Conservation (phyloP, 257 asterid species). For the Solanum dulcamara region DNA sequence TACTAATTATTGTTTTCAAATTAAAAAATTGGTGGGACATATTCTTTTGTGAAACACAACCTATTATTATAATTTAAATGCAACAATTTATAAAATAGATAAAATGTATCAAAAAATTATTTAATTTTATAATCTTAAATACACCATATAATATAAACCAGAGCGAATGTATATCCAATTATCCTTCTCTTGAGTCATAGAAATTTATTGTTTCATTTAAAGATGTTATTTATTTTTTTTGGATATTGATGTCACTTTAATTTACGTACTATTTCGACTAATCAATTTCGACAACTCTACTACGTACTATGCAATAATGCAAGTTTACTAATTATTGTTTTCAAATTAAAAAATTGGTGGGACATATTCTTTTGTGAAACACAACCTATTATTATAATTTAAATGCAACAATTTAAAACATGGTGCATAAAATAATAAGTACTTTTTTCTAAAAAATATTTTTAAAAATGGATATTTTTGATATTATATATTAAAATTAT, state of each 20-base stretch:
- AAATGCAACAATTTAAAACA: no score
- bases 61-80: no score
- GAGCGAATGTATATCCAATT: neutral
- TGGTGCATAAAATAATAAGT: neutral
- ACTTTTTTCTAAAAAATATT: no score
- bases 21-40: neutral
- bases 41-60: neutral
- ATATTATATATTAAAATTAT: neutral
- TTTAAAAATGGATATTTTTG: neutral
- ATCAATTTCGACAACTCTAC: neutral
- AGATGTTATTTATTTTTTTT: neutral
- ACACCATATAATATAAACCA: neutral
- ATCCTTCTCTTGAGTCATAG: no score
- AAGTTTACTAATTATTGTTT: neutral
- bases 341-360: neutral
- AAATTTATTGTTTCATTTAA: neutral
- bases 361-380: neutral
- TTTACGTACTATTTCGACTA: neutral
- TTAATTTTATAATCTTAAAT: neutral
- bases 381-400: no score
- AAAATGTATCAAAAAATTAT: neutral
- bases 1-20: neutral
- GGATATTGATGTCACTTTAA: neutral
- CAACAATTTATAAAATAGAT: no score
- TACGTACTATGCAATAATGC: neutral